phyloP scores from a whole-genome alignment of 768 basidiomycete species.

The Hysterangium stoloniferum region DNA sequence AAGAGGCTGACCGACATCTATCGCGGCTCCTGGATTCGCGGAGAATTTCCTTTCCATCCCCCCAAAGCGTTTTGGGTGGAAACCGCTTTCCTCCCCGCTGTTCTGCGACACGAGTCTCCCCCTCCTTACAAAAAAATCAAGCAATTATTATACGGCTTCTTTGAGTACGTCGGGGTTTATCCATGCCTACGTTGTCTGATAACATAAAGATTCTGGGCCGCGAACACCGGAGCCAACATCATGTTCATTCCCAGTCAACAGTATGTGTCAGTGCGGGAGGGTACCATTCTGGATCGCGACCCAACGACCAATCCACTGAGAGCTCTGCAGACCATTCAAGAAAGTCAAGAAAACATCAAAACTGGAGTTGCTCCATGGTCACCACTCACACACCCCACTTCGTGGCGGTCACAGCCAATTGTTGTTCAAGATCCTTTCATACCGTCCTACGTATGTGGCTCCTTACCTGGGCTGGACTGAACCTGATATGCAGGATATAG shows the following conservation, averaged over 20 bases:
- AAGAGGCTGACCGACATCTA: background rate
- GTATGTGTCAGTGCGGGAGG: background rate
- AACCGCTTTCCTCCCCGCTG: background rate
- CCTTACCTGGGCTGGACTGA: conserved; percentile 3
- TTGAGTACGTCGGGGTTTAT: background rate
- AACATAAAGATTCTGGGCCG: conserved; percentile 1
- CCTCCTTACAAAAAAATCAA: conserved; percentile 1
- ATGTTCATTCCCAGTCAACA: background rate
- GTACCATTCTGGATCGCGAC: background rate
- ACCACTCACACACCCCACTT: background rate
- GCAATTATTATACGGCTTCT: background rate
- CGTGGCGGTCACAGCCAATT: conserved; percentile 16
- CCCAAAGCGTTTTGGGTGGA: conserved; percentile 4
- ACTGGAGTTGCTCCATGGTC: background rate
- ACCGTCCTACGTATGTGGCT: conserved; percentile 11
- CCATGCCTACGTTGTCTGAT: background rate
- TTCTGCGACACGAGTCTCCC: background rate
- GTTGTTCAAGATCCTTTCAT: conserved; percentile 22
- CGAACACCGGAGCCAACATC: background rate
- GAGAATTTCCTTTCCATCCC: background rate
- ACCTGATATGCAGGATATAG: background rate
- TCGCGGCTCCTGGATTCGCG: conserved; percentile 1
- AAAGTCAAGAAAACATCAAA: background rate
- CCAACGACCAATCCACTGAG: background rate
- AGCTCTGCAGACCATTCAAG: background rate